phyloP scores from a whole-genome alignment of 345 rosid species.

The Clausena lansium region DNA sequence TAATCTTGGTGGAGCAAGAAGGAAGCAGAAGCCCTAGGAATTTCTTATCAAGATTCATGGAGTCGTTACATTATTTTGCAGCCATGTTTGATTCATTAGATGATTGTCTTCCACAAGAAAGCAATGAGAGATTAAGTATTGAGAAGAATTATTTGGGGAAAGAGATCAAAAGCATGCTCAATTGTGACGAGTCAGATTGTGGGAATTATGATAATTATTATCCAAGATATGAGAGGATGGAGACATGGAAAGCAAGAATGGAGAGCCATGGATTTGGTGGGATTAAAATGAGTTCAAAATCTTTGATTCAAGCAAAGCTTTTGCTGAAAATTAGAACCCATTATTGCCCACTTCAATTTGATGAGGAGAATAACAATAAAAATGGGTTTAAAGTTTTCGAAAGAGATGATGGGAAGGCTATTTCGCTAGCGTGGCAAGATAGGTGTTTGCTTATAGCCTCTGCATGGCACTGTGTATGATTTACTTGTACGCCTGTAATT shows the following conservation, averaged over 20 bases:
- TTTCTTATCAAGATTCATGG: slow-evolving; percentile 64
- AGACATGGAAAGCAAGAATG: slow-evolving; percentile 63
- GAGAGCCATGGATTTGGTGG: slow-evolving; percentile 56
- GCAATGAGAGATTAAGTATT: slow-evolving; percentile 47
- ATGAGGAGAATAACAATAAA: slow-evolving; percentile 36
- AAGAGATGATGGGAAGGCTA: slow-evolving; percentile 51
- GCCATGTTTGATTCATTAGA: slow-evolving; percentile 77
- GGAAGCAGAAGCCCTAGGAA: slow-evolving; percentile 40
- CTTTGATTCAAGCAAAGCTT: slow-evolving; percentile 65
- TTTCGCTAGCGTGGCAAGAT: slow-evolving; percentile 66
- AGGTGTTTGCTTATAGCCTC: slow-evolving; percentile 57
- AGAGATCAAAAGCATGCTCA: slow-evolving; percentile 53
- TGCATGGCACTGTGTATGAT: slow-evolving; percentile 56
- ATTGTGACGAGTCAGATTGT: slow-evolving; percentile 25
- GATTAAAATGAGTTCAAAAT: slow-evolving; percentile 50
- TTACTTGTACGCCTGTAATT: not conserved
- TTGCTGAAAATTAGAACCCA: slow-evolving; percentile 54
- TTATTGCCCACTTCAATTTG: slow-evolving; percentile 40
- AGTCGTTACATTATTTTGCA: slow-evolving; percentile 56
- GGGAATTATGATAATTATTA: not conserved
- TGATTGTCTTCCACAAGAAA: slow-evolving; percentile 55
- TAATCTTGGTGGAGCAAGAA: slow-evolving; percentile 55
- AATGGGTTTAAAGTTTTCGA: slow-evolving; percentile 53
- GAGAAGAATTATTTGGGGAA: slow-evolving; percentile 67
- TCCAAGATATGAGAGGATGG: slow-evolving; percentile 47